phyloP scores from a whole-genome alignment of 495 filamentous ascomycete species.

The Cenococcum geophilum region DNA sequence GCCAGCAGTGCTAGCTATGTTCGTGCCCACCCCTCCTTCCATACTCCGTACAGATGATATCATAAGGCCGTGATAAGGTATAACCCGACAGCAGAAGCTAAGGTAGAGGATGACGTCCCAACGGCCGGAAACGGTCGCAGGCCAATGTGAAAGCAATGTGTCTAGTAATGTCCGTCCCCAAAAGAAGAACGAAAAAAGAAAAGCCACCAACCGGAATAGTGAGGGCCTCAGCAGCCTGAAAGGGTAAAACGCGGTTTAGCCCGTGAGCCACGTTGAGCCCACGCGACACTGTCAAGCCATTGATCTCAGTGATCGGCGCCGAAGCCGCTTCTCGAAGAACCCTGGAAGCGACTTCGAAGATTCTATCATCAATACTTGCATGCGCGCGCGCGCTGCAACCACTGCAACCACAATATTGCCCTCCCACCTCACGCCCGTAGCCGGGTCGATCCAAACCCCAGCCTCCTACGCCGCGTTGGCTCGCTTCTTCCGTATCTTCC shows the following conservation, averaged over 20 bases:
- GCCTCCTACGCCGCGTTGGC: conserved; percentile 16
- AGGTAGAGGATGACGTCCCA: background rate
- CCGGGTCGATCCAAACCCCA: background rate
- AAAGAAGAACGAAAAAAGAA: conserved; percentile 6
- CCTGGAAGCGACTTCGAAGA: conserved; percentile 21
- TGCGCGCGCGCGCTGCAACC: conserved; percentile 8
- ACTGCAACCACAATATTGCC: background rate
- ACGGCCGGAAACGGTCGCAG: background rate
- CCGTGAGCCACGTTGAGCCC: conserved; percentile 22
- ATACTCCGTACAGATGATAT: no score
- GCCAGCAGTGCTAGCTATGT: no score
- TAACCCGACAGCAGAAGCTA: background rate
- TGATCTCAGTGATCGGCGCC: conserved; percentile 26
- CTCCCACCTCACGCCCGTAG: background rate
- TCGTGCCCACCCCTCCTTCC: no score
- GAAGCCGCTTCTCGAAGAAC: conserved; percentile 13
- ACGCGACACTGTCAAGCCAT: conserved; percentile 29
- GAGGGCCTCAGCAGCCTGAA: conserved; percentile 6
- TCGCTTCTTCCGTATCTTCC: conserved; percentile 58
- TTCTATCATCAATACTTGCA: conserved; percentile 15
- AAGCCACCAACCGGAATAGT: conserved; percentile 4
- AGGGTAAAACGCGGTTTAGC: conserved; percentile 14
- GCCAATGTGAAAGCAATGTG: background rate
- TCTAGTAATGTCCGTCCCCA: background rate
- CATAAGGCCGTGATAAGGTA: no score